Base-by-base conservation (phyloP, 495 filamentous ascomycete genomes). In the Tricharina praecox region DNA sequence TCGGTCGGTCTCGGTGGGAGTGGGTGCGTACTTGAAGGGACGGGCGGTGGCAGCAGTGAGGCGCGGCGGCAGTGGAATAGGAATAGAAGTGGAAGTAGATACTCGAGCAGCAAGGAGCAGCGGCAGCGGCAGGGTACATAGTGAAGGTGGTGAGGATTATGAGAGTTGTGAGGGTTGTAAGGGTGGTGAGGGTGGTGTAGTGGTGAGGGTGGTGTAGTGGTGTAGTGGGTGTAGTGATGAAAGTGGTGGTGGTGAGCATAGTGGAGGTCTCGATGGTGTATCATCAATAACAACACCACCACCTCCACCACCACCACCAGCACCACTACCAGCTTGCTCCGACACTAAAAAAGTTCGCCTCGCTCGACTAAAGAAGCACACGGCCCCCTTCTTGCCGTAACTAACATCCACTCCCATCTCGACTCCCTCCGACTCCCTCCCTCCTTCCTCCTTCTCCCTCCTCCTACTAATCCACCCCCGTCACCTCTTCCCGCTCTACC, bases 321-420 rank as follows among this genome's bases (percentile, higher is more conserved):
- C 28, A 37, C 8, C 34, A 37, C 28, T 13, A 32, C 13, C 28
- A 5, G 13, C 28, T 32, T 13, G 7, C 28, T 32, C 28, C 28
- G 28, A 13, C 28, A 32, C 28, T 32, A 32, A 32, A 32, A n/a
- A n/a, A n/a, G n/a, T n/a, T 32, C 28, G 28, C 28, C 28, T 32
- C 28, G 28, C n/a, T n/a, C n/a, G 13, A 32, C 28, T 32, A 32
- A 32, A 32, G 28, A 13, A 32, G 28, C 28, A 5, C 28, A 32
- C 28, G 34, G 34, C 5, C 34, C 34, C 34, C 34, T 37, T 37
- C 34, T 37, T 37, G 34, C 34, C 34, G 34, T 37, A 18, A 37
- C 28, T 32, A n/a, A n/a, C n/a, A n/a, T n/a, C n/a, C n/a, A n/a
- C n/a, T n/a, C n/a, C n/a, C n/a, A n/a, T n/a, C 7, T 32, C 28